Evolutionary conservation across 2,329 filamentous ascomycete species (phyloP), one percentile per base, ranked within the genome.

Genomic region (Beauveria bassiana): DNA sequence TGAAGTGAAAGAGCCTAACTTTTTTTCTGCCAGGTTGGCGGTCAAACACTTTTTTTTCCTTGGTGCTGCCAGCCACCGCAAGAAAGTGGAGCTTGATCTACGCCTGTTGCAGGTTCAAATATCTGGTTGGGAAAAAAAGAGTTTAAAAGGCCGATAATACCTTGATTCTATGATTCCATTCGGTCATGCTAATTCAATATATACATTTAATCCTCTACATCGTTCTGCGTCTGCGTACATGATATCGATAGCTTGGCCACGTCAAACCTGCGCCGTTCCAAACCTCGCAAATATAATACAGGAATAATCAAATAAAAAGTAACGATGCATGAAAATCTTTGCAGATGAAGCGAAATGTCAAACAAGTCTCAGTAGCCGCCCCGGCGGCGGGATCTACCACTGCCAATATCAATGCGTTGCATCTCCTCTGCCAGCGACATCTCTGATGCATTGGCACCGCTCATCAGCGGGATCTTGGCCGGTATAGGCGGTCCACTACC

Each of bases 341-440:
- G n/a, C 26, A 49, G 28, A 20, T 59, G 31, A 59, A 46, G n/a
- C n/a, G 20, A 50, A 56, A 47, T 40, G 14, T 3, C 10, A 31
- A 28, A 38, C 6, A 20, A 12, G 43, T 42, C 54, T 73, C 62
- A 78, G 63, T 77, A 78, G 26, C 75, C 76, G 38, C 76, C 75
- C 58, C 81, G 79, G 50, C 83, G 75, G 67, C 82, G 76, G 28
- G 82, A 81, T 62, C 85, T 76, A 3, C 84, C 85, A 26, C 77
- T 77, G n/a, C 86, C 86, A 65, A 88, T 81, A 67, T 88, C 85
- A 64, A 88, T 88, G 53, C 79, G 78, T 67, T 81, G 85, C 79
- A 93, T 82, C 74, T 93, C 89, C 65, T 90, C 79, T 73, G 88
- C 82, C 58, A 93, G 74, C 22, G 87, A 84, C 72, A 80, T 79